Conservation (phyloP, 2,329 filamentous ascomycete species). For the Pyricularia grisea region DNA sequence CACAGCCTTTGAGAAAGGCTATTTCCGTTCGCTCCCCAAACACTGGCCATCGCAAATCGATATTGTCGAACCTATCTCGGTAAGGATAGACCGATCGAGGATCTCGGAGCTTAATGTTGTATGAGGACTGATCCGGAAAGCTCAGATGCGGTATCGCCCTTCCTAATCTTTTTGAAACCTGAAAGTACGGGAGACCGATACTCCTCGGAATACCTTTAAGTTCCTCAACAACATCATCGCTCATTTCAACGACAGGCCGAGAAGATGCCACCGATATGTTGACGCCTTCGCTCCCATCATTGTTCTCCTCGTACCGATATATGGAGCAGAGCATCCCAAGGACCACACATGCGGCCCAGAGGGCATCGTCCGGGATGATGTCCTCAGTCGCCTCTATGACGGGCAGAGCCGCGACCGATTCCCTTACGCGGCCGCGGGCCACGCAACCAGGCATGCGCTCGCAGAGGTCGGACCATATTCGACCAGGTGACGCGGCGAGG, state of each 20-base stretch:
- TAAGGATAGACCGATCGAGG: slow-evolving; percentile 39
- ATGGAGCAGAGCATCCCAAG: slow-evolving; percentile 44
- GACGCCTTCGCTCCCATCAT: slow-evolving; percentile 42
- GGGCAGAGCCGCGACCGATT: slow-evolving; percentile 37
- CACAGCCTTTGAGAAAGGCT: slow-evolving; percentile 39
- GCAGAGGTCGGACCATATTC: slow-evolving; percentile 45
- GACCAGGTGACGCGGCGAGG: slow-evolving; percentile 34
- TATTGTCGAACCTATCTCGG: slow-evolving; percentile 41
- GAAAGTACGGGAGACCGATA: slow-evolving; percentile 39
- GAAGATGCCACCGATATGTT: slow-evolving; percentile 22
- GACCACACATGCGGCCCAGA: slow-evolving; percentile 43
- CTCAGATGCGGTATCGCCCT: slow-evolving; percentile 41
- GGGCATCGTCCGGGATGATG: slow-evolving; percentile 37
- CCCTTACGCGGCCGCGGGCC: slow-evolving; percentile 37
- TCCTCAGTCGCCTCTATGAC: slow-evolving; percentile 38
- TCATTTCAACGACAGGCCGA: slow-evolving; percentile 30
- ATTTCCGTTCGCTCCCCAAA: slow-evolving; percentile 42
- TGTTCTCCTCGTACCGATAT: slow-evolving; percentile 41
- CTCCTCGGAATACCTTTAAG: slow-evolving; percentile 36
- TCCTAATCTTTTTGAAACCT: slow-evolving; percentile 40
- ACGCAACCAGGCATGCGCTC: slow-evolving; percentile 44
- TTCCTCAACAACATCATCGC: slow-evolving; percentile 41
- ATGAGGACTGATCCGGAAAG: slow-evolving; percentile 43
- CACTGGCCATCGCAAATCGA: slow-evolving; percentile 42
- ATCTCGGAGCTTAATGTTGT: slow-evolving; percentile 40